Base-by-base conservation (phyloP, 306 rosid species). In the Castanea sativa region DNA sequence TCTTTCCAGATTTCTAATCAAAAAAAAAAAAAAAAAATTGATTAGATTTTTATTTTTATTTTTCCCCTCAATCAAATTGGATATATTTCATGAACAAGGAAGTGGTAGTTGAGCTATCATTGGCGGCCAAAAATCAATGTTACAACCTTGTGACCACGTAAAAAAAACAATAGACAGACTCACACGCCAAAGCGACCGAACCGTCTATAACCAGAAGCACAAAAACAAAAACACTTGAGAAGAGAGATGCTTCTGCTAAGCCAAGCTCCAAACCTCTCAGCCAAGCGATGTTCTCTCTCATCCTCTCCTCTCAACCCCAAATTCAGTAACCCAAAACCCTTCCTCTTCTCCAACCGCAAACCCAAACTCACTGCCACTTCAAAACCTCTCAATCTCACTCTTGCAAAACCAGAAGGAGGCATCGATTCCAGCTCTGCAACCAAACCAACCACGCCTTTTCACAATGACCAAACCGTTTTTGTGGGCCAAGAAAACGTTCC, bases 401-500 rank as follows among this genome's bases (percentile, higher is more conserved):
- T 80, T 10, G 91, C 91, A 7, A 94, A 91, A 75, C 87, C 92
- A 5, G 86, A 88, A 41, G 84, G 85, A 79, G 79, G 84, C 67
- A 38, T 81, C 12, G 93, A 94, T 16, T 85, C 97, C 2, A 35
- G 57, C 58, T 78, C 91, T 5, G 15, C 86, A 75, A 6, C 88
- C 5, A 86, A 83, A n/a, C 81, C 53, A 49, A 12, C 53, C 53
- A 49, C 53, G 12, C 53, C 93, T 59, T 73, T 64, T 30, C 59
- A 60, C 23, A 80, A 82, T 70, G 92, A 91, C 6, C 88, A 86
- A 76, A 84, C 89, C 0, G 88, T 93, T 69, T 89, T 90, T 64
- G 96, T 95, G 35, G 83, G 89, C 51, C 86, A 77, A 18, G 82
- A 93, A 73, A 91, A 83, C 80, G 90, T 95, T 73, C 98, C 96